These are phyloP conservation scores for Saturnispora besseyi DNA, from an alignment of 805 yeast genomes.

Conservation along the genomic window DNA sequence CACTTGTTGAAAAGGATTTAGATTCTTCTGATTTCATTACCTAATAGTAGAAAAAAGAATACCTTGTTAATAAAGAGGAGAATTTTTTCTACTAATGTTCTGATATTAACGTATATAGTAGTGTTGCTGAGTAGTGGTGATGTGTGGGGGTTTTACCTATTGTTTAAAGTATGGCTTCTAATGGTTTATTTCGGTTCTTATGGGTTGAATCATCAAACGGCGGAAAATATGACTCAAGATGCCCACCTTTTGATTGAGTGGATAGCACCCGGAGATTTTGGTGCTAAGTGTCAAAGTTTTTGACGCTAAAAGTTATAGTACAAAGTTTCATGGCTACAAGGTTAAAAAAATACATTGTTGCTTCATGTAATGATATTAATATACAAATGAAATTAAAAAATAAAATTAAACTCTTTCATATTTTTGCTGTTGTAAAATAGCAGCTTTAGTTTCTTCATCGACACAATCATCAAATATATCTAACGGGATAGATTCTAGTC, in stretches of 20 bases:
- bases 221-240: not conserved
- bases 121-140: not conserved
- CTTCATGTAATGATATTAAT: not conserved
- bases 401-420: slow-evolving; percentile 30
- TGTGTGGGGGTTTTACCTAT: not conserved
- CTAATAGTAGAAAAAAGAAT: not conserved
- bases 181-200: not conserved
- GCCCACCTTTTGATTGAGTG: not conserved
- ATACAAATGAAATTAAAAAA: not conserved
- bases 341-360: not conserved
- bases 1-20: slow-evolving; percentile 6
- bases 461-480: slow-evolving; percentile 51
- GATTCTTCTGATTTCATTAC: not conserved
- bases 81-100: not conserved
- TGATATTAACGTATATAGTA: not conserved
- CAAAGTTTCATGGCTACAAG: not conserved
- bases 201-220: not conserved
- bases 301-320: not conserved
- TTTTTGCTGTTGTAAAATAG: slow-evolving; percentile 53
- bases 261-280: not conserved
- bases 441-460: slow-evolving; percentile 47
- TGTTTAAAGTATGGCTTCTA: not conserved
- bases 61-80: not conserved
- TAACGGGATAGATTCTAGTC: slow-evolving; percentile 49
- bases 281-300: no score